phyloP scores from a whole-genome alignment of 345 rosid species.

The Brassica juncea region DNA sequence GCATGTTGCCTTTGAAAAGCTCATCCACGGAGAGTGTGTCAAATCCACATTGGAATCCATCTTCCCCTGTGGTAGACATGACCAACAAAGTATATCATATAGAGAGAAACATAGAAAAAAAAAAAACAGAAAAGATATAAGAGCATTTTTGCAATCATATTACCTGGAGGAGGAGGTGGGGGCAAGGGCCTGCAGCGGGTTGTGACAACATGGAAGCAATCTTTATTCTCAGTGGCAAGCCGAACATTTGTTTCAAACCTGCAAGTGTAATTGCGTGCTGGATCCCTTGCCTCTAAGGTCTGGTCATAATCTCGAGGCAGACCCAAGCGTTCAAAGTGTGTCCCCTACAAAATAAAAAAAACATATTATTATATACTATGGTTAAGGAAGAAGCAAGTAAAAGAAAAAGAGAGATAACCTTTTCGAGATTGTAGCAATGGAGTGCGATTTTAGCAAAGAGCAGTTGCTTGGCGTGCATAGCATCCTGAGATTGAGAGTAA shows the following conservation, averaged over 20 bases:
- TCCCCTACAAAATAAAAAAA: background rate
- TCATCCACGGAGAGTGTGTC: background rate
- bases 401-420: background rate
- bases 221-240: background rate
- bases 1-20: background rate
- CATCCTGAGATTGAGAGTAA: background rate
- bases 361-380: background rate
- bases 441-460: background rate
- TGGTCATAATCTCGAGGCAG: background rate
- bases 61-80: background rate
- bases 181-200: background rate
- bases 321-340: background rate
- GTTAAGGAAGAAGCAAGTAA: background rate
- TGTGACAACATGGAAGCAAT: background rate
- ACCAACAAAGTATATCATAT: background rate
- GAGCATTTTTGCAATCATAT: background rate
- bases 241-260: background rate
- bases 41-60: background rate
- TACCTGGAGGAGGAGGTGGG: background rate
- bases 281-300: background rate
- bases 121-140: background rate
- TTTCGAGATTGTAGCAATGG: background rate
- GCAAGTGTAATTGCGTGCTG: background rate
- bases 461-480: background rate
- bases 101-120: background rate